Base-by-base conservation (phyloP, 2,329 filamentous ascomycete species). In the Paradendryphiella salina region DNA sequence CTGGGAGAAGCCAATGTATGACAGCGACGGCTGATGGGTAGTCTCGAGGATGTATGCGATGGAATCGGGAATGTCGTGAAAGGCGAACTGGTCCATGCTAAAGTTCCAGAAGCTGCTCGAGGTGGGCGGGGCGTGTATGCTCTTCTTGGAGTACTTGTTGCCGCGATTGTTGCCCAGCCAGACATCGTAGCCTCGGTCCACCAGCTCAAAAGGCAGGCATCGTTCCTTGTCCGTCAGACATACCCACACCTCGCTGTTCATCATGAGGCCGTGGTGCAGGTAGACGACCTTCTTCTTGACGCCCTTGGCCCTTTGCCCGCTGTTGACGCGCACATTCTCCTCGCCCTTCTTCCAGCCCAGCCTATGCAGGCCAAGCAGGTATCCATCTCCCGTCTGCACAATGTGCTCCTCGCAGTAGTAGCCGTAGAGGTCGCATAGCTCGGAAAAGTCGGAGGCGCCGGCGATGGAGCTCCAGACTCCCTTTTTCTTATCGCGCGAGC, bases 201-300 rank as follows among this genome's bases (percentile, higher is more conserved):
- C 90, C 35, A 99, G 79, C 60, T 88, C 83, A 70, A 99, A 97
- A 0, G 94, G 90, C 32, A 99, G 78, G 61, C 88, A 93, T 61
- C 92, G 83, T 72, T 95, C 83, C 61, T 87, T 85, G 60, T 96
- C 89, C 0, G 93, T 96, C 69, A 93, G 77, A 68, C 90, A 95
- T 7, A 97, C 90, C 94, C 94, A 99, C 28, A 99, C 93, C 73
- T 99, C 94, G 64, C 91, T 96, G 75, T 96, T 97, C 94, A 99
- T 99, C 68, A 99, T 82, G 50, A 99, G 81, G 9, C 93, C 94
- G 73, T 99, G 94, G 68, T 99, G 94, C 57, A 99, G 78, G 72
- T 97, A 99, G 5, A 94, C 86, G 40, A 97, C 89, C 62, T 86
- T 88, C 77, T 96, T 96, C 73, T 82, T 82, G 21, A 88, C 63